phyloP scores from a whole-genome alignment of 2,329 filamentous ascomycete species.

The Pseudogymnoascus sp. region DNA sequence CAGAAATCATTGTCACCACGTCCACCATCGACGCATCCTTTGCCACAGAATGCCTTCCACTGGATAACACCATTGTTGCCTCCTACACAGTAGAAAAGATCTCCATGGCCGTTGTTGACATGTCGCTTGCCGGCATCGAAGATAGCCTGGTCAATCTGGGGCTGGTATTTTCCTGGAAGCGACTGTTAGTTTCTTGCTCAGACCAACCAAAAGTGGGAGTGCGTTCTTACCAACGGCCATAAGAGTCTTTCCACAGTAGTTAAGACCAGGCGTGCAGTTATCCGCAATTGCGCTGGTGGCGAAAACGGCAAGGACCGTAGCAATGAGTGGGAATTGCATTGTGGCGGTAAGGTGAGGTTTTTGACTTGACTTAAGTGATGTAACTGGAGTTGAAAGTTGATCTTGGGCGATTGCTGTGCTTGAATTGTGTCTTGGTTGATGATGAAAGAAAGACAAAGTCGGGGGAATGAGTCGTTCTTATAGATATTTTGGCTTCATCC shows the following conservation, averaged over 20 bases:
- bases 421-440: not conserved
- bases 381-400: not conserved
- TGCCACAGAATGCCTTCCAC: not conserved
- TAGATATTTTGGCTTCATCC: not conserved
- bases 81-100: not conserved
- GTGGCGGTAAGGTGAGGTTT: not conserved
- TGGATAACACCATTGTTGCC: not conserved
- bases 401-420: not conserved
- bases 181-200: not conserved
- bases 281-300: not conserved
- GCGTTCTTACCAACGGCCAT: not conserved
- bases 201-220: not conserved
- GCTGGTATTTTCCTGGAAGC: not conserved
- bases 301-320: not conserved
- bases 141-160: not conserved
- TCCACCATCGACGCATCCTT: not conserved
- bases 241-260: not conserved
- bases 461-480: not conserved
- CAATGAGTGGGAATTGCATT: not conserved
- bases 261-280: not conserved
- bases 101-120: not conserved
- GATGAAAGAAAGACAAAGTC: not conserved
- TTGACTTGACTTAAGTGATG: not conserved
- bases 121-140: not conserved
- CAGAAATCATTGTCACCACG: not conserved